Conservation (phyloP, 805 yeast genomes). For the Candida jianshihensis region DNA sequence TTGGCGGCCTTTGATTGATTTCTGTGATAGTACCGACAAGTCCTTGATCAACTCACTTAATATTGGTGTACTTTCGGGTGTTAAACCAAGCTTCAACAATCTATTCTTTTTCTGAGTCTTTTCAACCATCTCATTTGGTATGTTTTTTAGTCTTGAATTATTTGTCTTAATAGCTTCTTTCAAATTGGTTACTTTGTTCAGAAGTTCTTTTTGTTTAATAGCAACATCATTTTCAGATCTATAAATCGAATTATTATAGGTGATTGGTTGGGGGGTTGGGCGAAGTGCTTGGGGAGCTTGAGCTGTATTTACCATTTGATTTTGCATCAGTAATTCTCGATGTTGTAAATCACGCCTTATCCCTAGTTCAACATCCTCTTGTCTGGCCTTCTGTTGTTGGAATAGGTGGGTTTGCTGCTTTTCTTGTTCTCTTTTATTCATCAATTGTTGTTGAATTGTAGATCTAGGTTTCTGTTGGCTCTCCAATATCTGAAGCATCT, state of each 20-base stretch:
- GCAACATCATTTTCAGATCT: neutral
- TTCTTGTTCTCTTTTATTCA: too few species aligned
- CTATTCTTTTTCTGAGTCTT: conserved; percentile 1
- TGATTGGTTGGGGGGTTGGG: neutral
- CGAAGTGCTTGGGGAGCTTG: too few species aligned
- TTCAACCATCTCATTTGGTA: neutral
- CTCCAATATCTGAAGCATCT: too few species aligned
- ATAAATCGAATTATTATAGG: neutral
- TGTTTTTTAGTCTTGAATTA: neutral
- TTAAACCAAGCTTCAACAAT: conserved; percentile 4
- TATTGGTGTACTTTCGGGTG: neutral
- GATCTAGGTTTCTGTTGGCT: too few species aligned
- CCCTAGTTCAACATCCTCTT: too few species aligned
- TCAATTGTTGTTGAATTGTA: too few species aligned
- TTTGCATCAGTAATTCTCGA: too few species aligned
- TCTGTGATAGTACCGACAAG: conserved; percentile 3
- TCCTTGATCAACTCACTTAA: conserved; percentile 1
- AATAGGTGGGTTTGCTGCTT: too few species aligned
- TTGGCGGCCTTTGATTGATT: conserved; percentile 2
- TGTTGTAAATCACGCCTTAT: too few species aligned
- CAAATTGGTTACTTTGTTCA: neutral
- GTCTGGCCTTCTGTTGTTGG: too few species aligned
- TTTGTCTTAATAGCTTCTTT: neutral
- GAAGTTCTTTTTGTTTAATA: neutral
- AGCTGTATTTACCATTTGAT: too few species aligned